Base-by-base conservation (phyloP, 2,329 filamentous ascomycete genomes). In the Elsinoe australis region DNA sequence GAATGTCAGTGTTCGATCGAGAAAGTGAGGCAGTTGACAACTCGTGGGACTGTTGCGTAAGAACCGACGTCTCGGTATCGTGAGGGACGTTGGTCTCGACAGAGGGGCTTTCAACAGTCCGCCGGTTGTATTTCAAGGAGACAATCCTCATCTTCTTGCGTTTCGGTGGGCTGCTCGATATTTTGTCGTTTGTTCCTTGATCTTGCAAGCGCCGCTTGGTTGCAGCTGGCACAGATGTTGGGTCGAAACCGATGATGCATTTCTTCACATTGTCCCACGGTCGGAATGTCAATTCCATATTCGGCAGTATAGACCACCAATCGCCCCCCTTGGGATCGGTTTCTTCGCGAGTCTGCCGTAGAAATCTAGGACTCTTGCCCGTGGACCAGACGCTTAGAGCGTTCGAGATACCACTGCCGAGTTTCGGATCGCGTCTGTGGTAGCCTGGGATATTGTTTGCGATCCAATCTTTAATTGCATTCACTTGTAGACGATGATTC, bases 401-500 rank as follows among this genome's bases (percentile, higher is more conserved):
- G 22, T 34, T 42, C 8, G 19, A 32, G 5, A 49, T 18, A 4
- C 48, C 49, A 4, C 49, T 34, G 9, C 41, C 36, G 56, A 59
- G 58, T 10, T 22, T 49, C 7, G 53, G 51, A 21, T 56, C 49
- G 2, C 46, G 31, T 12, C 49, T 8, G 3, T 50, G 21, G 19
- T 60, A 59, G 4, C 49, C 52, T 19, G 58, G 57, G 14, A 63
- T 55, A 35, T 62, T 61, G 3, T 52, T 29, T 4, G 46, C 49
- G 14, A 64, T 54, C 62, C 62, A 65, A 7, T 53, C 33, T 10
- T 36, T 21, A 18, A 63, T 53, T 19, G 47, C 50, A 2, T 44
- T 31, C 5, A 49, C 32, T 29, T 53, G 52, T 19, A 62, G 49
- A 22, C 55, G 52, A 41, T 57, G 47, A 6, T 49, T 49, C 5